Percentiles rank a stretch among this genome's conserved stretches.
phyloP scores from a whole-genome alignment of 352 stramenopile species.

The Pythium oligandrum region DNA sequence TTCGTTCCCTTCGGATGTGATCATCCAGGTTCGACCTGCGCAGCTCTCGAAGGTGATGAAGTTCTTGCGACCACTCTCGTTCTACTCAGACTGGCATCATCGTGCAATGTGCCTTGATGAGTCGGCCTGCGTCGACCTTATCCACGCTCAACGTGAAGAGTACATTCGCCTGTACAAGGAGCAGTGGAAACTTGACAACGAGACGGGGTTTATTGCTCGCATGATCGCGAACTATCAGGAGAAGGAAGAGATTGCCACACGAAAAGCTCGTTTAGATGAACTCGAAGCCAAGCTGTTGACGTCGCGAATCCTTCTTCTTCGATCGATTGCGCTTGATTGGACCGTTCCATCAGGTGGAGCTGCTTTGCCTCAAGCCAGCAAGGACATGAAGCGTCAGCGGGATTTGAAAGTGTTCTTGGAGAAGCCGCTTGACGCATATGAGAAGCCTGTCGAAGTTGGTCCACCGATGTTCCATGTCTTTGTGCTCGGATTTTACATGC shows the following conservation, averaged over 20 bases:
- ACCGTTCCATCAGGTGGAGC: conserved; percentile 52
- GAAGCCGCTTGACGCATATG: conserved; percentile 62
- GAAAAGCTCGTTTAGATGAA: conserved; percentile 35
- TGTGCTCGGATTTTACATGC: conserved; percentile 49
- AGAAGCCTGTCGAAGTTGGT: conserved; percentile 26
- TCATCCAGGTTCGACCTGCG: conserved; percentile 53
- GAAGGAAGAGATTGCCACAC: conserved; percentile 37
- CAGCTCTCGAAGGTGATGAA: conserved; percentile 58
- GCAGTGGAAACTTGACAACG: conserved; percentile 55
- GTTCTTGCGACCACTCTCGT: conserved; percentile 48
- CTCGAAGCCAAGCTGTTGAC: conserved; percentile 60
- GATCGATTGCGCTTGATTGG: conserved; percentile 55
- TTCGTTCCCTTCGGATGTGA: conserved; percentile 30
- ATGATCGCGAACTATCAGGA: conserved; percentile 33
- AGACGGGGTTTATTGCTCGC: conserved; percentile 32
- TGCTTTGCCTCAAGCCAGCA: conserved; percentile 34
- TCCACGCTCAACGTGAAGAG: conserved; percentile 34
- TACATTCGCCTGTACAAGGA: conserved; percentile 54
- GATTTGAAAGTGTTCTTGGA: conserved; percentile 63
- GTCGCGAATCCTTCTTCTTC: conserved; percentile 53
- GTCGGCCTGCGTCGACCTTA: conserved; percentile 54
- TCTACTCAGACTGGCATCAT: conserved; percentile 68
- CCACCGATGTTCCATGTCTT: conserved; percentile 57
- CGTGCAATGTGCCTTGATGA: conserved; percentile 56
- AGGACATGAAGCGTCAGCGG: conserved; percentile 38